These are phyloP conservation scores for Penicillium roqueforti DNA, from an alignment of 495 filamentous ascomycete genomes.

Conservation along the genomic window DNA sequence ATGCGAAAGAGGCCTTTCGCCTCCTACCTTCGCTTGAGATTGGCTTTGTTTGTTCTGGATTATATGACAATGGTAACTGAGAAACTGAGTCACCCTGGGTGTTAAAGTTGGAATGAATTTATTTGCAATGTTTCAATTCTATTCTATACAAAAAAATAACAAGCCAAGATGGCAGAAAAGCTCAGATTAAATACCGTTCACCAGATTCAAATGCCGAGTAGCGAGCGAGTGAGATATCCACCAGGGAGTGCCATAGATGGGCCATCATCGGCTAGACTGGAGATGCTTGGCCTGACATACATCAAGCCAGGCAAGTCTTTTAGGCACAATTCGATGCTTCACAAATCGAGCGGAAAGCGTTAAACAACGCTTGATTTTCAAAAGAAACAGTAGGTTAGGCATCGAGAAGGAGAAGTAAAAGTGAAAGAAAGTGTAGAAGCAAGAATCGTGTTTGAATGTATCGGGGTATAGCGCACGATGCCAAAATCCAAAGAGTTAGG, in stretches of 20 bases:
- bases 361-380: not conserved
- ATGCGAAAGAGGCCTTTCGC: not conserved
- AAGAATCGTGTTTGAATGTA: not conserved
- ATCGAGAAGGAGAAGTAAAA: not conserved
- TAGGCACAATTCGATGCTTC: not conserved
- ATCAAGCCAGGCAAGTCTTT: not conserved
- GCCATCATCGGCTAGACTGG: not conserved
- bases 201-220: not conserved
- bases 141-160: not conserved
- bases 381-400: not conserved
- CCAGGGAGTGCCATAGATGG: not conserved
- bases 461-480: constrained; percentile 10
- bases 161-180: not conserved
- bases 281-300: not conserved
- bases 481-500: not conserved
- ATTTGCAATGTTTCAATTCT: not conserved
- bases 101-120: no score
- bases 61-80: not conserved
- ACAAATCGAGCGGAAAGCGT: not conserved
- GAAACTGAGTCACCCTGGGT: not conserved
- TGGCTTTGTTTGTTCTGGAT: no score
- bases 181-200: not conserved
- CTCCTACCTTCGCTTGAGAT: no score
- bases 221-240: not conserved
- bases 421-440: not conserved